Evolutionary conservation across 805 yeast species (phyloP).

Genomic region (Kockiozyma suomiensis): DNA sequence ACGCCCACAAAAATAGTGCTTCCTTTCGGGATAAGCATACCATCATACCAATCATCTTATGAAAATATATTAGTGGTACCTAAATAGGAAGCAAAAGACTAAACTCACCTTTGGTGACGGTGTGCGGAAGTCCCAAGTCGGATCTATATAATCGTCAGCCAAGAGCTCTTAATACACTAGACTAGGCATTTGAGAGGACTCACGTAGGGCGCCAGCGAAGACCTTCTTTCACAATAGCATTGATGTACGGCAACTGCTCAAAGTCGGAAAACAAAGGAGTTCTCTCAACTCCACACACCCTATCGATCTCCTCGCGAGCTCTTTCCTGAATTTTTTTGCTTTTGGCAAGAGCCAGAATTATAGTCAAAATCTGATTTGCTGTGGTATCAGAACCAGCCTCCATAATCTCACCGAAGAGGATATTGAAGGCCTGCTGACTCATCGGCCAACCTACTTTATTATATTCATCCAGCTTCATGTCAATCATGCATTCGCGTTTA

Average conservation of each 20-base stretch:
- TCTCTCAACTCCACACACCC: slow-evolving; percentile 2
- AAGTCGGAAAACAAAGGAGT: neutral
- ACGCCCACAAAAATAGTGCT: neutral
- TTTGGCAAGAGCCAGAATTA: neutral
- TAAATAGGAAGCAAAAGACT: neutral
- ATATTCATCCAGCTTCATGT: neutral
- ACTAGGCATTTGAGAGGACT: too few relatives aligned
- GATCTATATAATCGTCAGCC: too few relatives aligned
- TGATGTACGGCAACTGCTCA: neutral
- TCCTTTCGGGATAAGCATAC: slow-evolving; percentile 1
- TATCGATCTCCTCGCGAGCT: slow-evolving; percentile 4
- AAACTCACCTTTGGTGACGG: neutral
- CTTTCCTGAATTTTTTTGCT: neutral
- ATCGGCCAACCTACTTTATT: neutral
- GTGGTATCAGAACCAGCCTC: slow-evolving; percentile 8
- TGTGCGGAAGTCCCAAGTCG: neutral
- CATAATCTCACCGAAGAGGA: neutral
- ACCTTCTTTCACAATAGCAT: slow-evolving; percentile 1
- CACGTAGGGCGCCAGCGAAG: slow-evolving; percentile 2
- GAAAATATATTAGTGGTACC: neutral
- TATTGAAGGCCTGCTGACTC: neutral
- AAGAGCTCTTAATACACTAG: neutral
- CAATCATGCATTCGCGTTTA: neutral
- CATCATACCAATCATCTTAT: slow-evolving; percentile 3
- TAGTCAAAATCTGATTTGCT: neutral